These are phyloP conservation scores for Carex scoparia DNA, from an alignment of 176 grass and related monocot genomes.

Conservation along the genomic window DNA sequence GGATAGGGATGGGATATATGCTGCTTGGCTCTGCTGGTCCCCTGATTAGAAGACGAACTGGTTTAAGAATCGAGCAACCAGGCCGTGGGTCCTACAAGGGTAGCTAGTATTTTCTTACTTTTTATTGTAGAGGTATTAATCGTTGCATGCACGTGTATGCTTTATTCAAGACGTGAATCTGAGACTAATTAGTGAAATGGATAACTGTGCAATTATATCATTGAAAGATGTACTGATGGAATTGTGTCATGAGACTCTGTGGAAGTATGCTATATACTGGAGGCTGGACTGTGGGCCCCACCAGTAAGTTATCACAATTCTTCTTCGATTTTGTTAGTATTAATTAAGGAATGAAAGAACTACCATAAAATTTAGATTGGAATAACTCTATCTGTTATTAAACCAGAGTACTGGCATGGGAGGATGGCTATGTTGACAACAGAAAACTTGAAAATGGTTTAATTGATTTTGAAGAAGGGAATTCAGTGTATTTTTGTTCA, in stretches of 20 bases:
- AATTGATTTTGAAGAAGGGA: conserved; percentile 25
- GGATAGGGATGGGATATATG: conserved; percentile 49
- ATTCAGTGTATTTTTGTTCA: conserved; percentile 10
- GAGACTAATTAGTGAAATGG: not conserved
- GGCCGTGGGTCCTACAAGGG: conserved; percentile 63
- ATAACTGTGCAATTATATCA: conserved; percentile 10
- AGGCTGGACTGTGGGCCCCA: conserved; percentile 27
- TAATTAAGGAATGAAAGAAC: not conserved
- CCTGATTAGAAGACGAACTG: conserved; percentile 59
- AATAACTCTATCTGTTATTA: conserved; percentile 6
- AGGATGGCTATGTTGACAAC: conserved; percentile 43
- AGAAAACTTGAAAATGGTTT: conserved; percentile 3
- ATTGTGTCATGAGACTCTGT: conserved; percentile 51
- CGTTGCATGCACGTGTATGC: not conserved
- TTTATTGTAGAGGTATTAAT: not conserved
- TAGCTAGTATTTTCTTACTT: conserved; percentile 33
- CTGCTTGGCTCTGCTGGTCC: conserved; percentile 43
- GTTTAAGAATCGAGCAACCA: conserved; percentile 60
- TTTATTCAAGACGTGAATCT: conserved; percentile 4
- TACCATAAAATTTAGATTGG: not conserved
- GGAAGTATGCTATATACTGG: conserved; percentile 74
- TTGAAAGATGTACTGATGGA: conserved; percentile 34
- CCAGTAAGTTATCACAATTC: conserved; percentile 34
- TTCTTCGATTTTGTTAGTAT: conserved; percentile 12
- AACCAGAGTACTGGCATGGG: conserved; percentile 58